Evolutionary conservation across 192 early-diverging fungal genomes (phyloP).

Genomic region (Kappamyces sp.): DNA sequence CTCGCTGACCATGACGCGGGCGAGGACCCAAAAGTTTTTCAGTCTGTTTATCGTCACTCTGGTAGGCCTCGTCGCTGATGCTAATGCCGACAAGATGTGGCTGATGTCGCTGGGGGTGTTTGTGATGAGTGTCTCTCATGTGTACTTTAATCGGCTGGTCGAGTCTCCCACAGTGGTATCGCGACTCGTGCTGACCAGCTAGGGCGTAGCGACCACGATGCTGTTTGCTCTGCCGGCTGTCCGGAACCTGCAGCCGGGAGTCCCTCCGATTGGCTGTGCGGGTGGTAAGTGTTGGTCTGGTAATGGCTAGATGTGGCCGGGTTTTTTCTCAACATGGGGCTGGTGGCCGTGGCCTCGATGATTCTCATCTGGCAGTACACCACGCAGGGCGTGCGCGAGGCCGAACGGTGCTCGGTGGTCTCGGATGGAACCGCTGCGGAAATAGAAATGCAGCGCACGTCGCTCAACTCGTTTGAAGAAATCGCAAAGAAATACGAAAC

Average conservation of each 20-base stretch:
- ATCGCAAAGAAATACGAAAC: no score
- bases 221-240: conserved; percentile 23
- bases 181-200: background rate
- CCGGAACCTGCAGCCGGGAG: conserved; percentile 20
- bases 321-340: conserved; percentile 14
- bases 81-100: conserved; percentile 2
- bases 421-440: no score
- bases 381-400: no score
- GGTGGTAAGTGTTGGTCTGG: background rate
- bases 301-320: conserved; percentile 3
- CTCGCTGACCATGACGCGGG: conserved; percentile 4
- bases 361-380: background rate
- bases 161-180: conserved; percentile 6
- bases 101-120: conserved; percentile 15
- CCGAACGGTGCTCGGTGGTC: no score
- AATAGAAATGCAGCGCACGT: no score
- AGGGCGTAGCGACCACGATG: background rate
- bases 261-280: conserved; percentile 21
- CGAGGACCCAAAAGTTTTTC: conserved; percentile 12
- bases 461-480: no score
- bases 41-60: conserved; percentile 2
- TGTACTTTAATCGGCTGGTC: background rate
- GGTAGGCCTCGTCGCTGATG: background rate
- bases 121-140: conserved; percentile 10
- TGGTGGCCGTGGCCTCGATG: conserved; percentile 7